Base-by-base conservation (phyloP, 306 rosid genomes). In the Cucumis hystrix region DNA sequence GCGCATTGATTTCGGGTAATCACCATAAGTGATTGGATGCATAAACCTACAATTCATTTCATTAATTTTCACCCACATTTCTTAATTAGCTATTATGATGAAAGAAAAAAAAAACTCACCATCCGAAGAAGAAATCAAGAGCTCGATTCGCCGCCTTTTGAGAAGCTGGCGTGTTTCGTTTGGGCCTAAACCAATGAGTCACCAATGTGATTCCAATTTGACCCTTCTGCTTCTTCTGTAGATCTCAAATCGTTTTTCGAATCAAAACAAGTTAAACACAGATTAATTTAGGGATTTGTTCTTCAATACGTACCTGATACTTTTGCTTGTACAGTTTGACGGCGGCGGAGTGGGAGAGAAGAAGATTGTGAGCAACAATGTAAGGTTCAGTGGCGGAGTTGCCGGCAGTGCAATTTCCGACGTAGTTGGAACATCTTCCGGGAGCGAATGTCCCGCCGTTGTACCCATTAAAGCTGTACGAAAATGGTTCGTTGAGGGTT, bases 21-120 rank as follows among this genome's bases (percentile, higher is more conserved):
- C 82, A n/a, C 97, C 97, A 63, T 75, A 83, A n/a, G 75, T 83
- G n/a, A 92, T 10, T 0, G 96, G 96, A 78, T 82, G 80, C 7
- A 74, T 77, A 81, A 55, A 85, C 93, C 92, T 91, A 21, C 21
- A 74, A 7, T 64, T 35, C 30, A 41, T 35, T 68, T 52, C 20
- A 51, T 56, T 39, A 57, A 17, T 11, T n/a, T 17, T 18, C 20
- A 74, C 41, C 3, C 40, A n/a, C 10, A 18, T 54, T 55, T 55
- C 78, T 33, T 14, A 35, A 9, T 2, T 7, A 7, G 11, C 33
- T 16, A 67, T 67, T 67, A n/a, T 15, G 45, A 55, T 13, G 25
- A 25, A 56, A n/a, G n/a, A n/a, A 25, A 67, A 12, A 25, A 55
- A 17, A 67, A 23, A 17, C 80, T 80, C 45, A 87, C 90, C 90